Evolutionary conservation across 495 filamentous ascomycete genomes (phyloP), one percentile per base, ranked within the genome.

Genomic region (Xylaria nigripes): DNA sequence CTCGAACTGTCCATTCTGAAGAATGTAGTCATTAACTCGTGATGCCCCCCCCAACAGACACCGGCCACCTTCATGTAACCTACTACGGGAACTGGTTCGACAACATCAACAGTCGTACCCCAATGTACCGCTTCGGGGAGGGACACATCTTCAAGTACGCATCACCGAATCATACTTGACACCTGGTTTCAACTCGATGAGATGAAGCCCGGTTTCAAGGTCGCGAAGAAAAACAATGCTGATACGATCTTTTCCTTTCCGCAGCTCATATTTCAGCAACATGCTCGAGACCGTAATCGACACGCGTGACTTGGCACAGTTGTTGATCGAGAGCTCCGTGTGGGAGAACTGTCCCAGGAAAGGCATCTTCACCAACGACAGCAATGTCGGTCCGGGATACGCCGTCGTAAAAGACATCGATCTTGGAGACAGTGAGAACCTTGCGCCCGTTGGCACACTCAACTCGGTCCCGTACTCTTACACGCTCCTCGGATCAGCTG

Each of bases 81-180:
- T 81, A 79, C 57, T 74, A 74, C 63, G 75, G 81, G 72, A 86
- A 86, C 71, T 49, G 78, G 69, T 85, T 72, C 73, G 60, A 67
- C 48, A 83, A 84, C 67, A 65, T 80, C 60, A 81, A 81, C 70
- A 81, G 76, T 7, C 81, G 81, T n/a, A 72, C 66, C 2, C 84
- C 84, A 0, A 76, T 74, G 16, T 57, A 83, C 61, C 81, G 84
- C 47, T 86, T 85, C 62, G 83, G 82, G 15, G 83, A 77, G 13
- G 81, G 61, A 7, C 71, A 77, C 54, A 67, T 78, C 43, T 74
- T 63, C 53, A 74, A 77, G 50, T 51, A 38, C 29, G 50, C 36
- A 45, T 34, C 36, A 40, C n/a, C 18, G 16, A 2, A 2, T 13
- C 10, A 13, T 15, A 13, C 15, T 2, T 36, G 6, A 6, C 13